Base-by-base conservation (phyloP, 2,329 filamentous ascomycete genomes). In the Ophiostoma australiae region DNA sequence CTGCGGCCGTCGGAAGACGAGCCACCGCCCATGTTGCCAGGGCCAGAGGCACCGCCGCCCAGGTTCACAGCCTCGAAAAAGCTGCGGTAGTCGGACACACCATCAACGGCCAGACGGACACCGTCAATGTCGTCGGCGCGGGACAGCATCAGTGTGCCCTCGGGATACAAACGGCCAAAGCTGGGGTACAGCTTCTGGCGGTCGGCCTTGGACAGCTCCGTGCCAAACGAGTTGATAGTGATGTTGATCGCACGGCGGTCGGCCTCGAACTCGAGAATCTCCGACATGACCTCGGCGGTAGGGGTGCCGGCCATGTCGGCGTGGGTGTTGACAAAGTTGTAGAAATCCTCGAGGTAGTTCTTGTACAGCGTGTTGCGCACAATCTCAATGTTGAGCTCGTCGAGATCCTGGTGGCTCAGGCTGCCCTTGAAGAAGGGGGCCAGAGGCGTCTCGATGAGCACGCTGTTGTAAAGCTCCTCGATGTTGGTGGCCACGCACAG, bases 381-480 rank as follows among this genome's bases (percentile, higher is more conserved):
- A 80, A 99, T 99, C 83, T 99, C 95, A 77, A 99, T 99, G 83
- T 99, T 99, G 77, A 99, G 85, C 84, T 99, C 96, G 81, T 99
- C 95, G 68, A 99, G 86, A 79, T 99, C 95, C 80, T 97, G 93
- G 80, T 97, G 94, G 82, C 91, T 96, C 73, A 99, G 86, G 76
- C 91, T 97, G 76, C 93, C 93, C 83, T 99, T 98, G 87, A 99
- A 99, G 83, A 97, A 99, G 10, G 93, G 90, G 17, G 95, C 95
- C 67, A 99, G 85, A 4, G 95, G 95, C 3, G 95, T 99, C 83
- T 99, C 95, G 75, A 99, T 94, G 75, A 99, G 84, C 23, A 99
- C 95, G 66, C 92, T 96, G 84, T 98, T 99, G 86, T 99, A 99
- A 52, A 99, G 86, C 79, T 99, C 95, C 82, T 99, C 95, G 75